phyloP scores from a whole-genome alignment of 208 protist species.

The Blastocrithidia nonstop region DNA sequence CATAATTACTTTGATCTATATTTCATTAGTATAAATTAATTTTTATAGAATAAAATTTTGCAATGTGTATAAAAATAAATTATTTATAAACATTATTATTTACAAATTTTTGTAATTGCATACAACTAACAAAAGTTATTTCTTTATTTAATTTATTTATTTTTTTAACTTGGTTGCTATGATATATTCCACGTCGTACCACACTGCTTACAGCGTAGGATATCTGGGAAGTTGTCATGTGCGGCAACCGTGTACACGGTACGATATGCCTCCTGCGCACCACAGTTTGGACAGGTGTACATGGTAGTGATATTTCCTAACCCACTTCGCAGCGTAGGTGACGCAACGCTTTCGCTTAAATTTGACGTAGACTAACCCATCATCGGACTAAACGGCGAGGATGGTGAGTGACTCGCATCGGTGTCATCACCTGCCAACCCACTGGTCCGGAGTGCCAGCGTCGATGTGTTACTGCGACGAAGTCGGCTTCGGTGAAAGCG shows the following conservation, averaged over 20 bases:
- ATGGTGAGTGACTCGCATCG: constrained; percentile 13
- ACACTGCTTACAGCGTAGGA: constrained; percentile 47
- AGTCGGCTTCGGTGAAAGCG: constrained; percentile 7
- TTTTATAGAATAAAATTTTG: background rate
- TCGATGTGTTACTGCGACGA: constrained; percentile 6
- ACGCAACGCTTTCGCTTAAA: no score
- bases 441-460: no score
- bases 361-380: no score
- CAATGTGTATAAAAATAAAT: background rate
- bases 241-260: constrained; percentile 54
- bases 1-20: no score
- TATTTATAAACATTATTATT: background rate
- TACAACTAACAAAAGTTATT: background rate
- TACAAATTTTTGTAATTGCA: background rate
- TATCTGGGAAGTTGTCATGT: constrained; percentile 60
- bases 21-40: no score
- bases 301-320: constrained; percentile 23
- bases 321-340: background rate
- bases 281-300: constrained; percentile 50
- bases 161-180: background rate
- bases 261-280: constrained; percentile 33
- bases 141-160: background rate
- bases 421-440: background rate
- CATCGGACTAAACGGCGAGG: constrained; percentile 4
- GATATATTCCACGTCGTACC: constrained; percentile 48